Evolutionary conservation across 768 basidiomycete species (phyloP).

Genomic region (Pleurotus djamor): DNA sequence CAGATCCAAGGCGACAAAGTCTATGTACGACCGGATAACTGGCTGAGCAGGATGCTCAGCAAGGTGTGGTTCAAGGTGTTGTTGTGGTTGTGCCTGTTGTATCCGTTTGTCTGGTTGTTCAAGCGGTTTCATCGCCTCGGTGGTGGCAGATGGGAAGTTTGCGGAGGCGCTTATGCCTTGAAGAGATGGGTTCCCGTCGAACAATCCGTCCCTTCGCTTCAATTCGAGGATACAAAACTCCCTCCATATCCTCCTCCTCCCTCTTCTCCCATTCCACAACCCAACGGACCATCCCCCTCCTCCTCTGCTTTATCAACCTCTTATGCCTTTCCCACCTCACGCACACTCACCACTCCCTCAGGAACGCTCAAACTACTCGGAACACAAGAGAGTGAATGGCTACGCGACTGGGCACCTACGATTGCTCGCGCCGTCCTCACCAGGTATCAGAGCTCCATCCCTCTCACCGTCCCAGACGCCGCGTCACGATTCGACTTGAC

Average conservation of each 20-base stretch:
- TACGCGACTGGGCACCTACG: conserved; percentile 68
- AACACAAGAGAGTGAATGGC: conserved; percentile 75
- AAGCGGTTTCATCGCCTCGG: conserved; percentile 64
- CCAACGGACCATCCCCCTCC: background rate
- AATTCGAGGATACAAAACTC: background rate
- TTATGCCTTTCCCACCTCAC: background rate
- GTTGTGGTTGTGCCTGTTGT: conserved; percentile 66
- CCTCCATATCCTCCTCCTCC: background rate
- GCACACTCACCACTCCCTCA: conserved; percentile 18
- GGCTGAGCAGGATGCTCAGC: conserved; percentile 63
- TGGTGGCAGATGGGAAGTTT: conserved; percentile 75
- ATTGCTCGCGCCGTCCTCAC: conserved; percentile 58
- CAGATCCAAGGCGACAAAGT: conserved; percentile 43
- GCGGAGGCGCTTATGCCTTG: conserved; percentile 72
- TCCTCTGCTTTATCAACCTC: background rate
- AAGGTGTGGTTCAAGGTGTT: conserved; percentile 72
- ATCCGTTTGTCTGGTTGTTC: conserved; percentile 81
- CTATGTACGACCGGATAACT: conserved; percentile 65
- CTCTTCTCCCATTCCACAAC: background rate
- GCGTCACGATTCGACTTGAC: too few species aligned
- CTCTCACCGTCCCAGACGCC: conserved; percentile 15
- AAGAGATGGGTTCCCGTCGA: conserved; percentile 43
- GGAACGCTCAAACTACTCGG: conserved; percentile 50
- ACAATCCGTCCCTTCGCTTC: background rate
- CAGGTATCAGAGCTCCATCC: conserved; percentile 37